Evolutionary conservation across 306 rosid genomes (phyloP), one percentile per base, ranked within the genome.

Genomic region (Calophaca sinica): DNA sequence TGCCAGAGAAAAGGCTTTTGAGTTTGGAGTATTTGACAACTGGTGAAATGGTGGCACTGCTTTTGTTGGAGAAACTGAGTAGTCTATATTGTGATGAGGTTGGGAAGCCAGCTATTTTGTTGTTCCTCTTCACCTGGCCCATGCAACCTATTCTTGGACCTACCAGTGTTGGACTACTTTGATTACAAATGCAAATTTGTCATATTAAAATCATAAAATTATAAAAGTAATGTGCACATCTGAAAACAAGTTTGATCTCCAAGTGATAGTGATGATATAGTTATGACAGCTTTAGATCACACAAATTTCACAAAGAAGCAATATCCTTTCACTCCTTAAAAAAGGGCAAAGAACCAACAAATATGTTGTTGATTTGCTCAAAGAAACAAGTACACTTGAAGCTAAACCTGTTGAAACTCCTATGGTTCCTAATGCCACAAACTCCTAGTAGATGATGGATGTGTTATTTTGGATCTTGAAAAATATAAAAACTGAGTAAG

Each of bases 101-200:
- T 39, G 96, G 96, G 10, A 86, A 79, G 2, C 94, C 97, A 2
- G 82, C 68, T 2, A 89, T 88, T 70, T 71, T 92, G 90, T 92
- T 91, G 83, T 83, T 85, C 52, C 98, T 86, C 79, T 90, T 96
- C 1, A 96, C 99, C 72, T 96, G 98, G 60, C 99, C 99, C 89
- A 88, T 92, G 87, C 99, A 96, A 52, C 96, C 83, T 81, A 92
- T 92, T 86, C 92, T 90, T 89, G 99, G 32, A 92, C 92, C 99
- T 94, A 96, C 73, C 83, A 78, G 68, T 26, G 73, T 75, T 57
- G 68, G 54, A 64, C 29, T 62, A 39, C 20, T 62, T 55, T 75
- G 68, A 44, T 78, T 76, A 83, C 72, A 62, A 51, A 63, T 13
- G 67, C 6, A 39, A 61, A 80, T 26, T 76, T 64, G 32, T 79